Base-by-base conservation (phyloP, 495 filamentous ascomycete species). In the Tuber microsphaerosporum region DNA sequence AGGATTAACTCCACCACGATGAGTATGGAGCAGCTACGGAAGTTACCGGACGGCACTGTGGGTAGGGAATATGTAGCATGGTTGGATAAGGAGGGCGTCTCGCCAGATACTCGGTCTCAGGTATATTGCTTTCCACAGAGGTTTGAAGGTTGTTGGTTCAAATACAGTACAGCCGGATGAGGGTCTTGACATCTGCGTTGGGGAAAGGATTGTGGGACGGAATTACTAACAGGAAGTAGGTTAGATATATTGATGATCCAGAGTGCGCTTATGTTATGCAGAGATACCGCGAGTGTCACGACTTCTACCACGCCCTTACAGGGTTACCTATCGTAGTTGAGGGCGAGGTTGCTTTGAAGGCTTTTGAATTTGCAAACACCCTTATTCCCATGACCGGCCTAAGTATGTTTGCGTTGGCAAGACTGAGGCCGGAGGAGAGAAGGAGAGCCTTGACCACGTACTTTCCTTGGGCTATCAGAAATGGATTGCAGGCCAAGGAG, bases 181-280 rank as follows among this genome's bases (percentile, higher is more conserved):
- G 26, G 12, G 26, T 1, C 26, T 17, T 19, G 31, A 65, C 34
- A 34, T 19, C 56, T 34, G 5, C 26, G 19, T 65, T 34, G 2
- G 56, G 14, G 56, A 5, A 34, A 34, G 26, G 4, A 34, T 34
- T 26, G 34, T 4, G 5, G 1, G 26, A 17, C 5, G 26, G 14
- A 26, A 31, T 34, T 65, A 2, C 56, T 65, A 34, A 65, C 26
- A 16, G 12, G 22, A 85, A 89, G 48, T 79, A 82, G 26, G 95
- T 99, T 39, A 88, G 91, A 68, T 97, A 97, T 84, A 93, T 99
- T 73, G 94, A 97, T 83, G 91, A 97, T 82, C 90, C 90, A 73
- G 95, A 98, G 83, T 97, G 93, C 83, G 95, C 95, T 31, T 99
- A 98, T 84, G 95, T 98, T 6, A 97, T 99, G 93, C 95, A 98